A percentile compares a stretch with the other conserved stretches of the same genome.
These are phyloP conservation scores for Spathaspora girioi DNA, from an alignment of 805 yeast species.

Conservation along the genomic window DNA sequence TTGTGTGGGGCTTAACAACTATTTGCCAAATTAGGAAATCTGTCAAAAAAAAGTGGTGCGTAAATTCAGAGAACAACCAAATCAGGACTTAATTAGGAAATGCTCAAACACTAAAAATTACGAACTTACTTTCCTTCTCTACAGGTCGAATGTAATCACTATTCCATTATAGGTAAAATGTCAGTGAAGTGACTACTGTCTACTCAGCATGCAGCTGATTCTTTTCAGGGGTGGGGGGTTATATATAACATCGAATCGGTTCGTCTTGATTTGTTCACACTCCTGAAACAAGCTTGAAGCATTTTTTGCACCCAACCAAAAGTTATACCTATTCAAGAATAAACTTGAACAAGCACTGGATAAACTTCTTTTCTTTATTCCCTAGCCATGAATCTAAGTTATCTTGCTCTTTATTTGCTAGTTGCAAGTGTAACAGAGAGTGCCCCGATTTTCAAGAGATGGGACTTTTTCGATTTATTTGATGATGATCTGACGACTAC, in stretches of 20 bases:
- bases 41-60: not conserved
- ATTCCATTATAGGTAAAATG: not conserved
- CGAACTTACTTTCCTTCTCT: not conserved
- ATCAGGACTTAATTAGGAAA: conserved; percentile 9
- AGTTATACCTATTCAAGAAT: not conserved
- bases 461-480: conserved; percentile 6
- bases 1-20: not conserved
- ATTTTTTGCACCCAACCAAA: not conserved
- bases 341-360: not conserved
- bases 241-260: not conserved
- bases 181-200: not conserved
- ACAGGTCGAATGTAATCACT: not conserved
- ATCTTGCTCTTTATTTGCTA: conserved; percentile 3
- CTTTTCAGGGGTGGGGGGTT: not conserved
- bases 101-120: not conserved
- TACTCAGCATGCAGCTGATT: not conserved
- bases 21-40: conserved; percentile 18
- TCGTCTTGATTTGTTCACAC: not conserved
- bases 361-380: not conserved
- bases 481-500: conserved; percentile 2
- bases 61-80: not conserved
- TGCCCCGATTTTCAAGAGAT: conserved; percentile 6
- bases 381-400: conserved; percentile 1
- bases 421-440: conserved; percentile 3
- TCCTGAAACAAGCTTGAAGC: not conserved